Evolutionary conservation across 257 asterid genomes (phyloP).

Genomic region (Scutellaria barbata): DNA sequence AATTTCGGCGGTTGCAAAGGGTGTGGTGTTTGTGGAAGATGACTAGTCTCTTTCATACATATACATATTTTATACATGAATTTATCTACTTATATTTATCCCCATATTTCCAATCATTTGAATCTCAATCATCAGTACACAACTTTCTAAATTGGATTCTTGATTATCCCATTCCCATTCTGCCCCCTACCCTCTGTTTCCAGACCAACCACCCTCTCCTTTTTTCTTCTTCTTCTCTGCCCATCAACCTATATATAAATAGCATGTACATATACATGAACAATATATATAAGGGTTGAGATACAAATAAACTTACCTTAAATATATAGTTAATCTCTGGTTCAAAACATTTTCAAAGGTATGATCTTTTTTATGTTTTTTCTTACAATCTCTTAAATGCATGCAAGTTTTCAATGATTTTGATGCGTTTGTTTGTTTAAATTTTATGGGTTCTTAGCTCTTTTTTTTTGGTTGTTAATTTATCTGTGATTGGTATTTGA

Average conservation of each 20-base stretch:
- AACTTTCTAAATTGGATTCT: conserved; percentile 29
- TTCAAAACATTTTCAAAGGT: conserved; percentile 40
- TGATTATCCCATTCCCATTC: conserved; percentile 42
- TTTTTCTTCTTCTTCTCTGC: conserved; percentile 43
- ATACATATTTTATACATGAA: conserved; percentile 4
- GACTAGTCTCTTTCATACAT: conserved; percentile 67
- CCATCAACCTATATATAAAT: conserved; percentile 39
- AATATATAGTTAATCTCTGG: conserved; percentile 1
- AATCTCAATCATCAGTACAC: conserved; percentile 27
- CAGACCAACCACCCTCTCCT: conserved; percentile 55
- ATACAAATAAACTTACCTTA: conserved; percentile 6
- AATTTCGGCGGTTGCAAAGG: conserved; percentile 45
- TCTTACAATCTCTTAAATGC: conserved; percentile 2
- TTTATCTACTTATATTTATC: conserved; percentile 41
- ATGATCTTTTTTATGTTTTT: conserved; percentile 12
- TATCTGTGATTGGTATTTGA: too few species aligned
- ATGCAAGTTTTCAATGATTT: not conserved
- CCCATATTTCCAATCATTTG: conserved; percentile 39
- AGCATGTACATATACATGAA: conserved; percentile 19
- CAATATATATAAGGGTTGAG: conserved; percentile 28
- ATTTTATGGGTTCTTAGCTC: not conserved
- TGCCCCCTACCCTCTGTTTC: conserved; percentile 40
- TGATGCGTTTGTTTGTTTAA: not conserved
- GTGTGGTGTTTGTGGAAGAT: conserved; percentile 57
- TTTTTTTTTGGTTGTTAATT: not conserved